phyloP scores from a whole-genome alignment of 495 filamentous ascomycete genomes.

The Peziza echinospora region DNA sequence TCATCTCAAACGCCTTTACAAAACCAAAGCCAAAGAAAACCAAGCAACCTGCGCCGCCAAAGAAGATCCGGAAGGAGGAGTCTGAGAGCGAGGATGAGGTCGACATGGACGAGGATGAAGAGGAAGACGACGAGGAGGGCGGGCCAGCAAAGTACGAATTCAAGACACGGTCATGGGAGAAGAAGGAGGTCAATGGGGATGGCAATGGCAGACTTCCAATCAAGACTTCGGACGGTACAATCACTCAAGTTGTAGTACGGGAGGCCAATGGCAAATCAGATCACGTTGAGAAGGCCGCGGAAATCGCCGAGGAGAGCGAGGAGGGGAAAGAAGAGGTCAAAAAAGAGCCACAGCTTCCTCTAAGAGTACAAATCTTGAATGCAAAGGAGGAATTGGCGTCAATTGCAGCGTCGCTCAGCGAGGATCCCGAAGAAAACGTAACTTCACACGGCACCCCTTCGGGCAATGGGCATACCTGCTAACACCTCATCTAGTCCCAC shows the following conservation, averaged over 20 bases:
- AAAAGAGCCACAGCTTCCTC: constrained; percentile 23
- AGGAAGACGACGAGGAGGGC: neutral
- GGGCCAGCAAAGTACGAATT: constrained; percentile 49
- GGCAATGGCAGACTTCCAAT: constrained; percentile 61
- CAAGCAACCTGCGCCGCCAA: neutral
- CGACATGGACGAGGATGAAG: neutral
- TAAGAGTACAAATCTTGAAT: constrained; percentile 54
- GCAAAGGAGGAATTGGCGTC: constrained; percentile 85
- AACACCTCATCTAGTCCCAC: constrained; percentile 4
- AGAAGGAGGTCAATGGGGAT: constrained; percentile 40
- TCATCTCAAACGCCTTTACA: neutral
- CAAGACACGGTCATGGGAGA: constrained; percentile 47
- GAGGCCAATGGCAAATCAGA: constrained; percentile 29
- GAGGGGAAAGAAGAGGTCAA: constrained; percentile 24
- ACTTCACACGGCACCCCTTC: constrained; percentile 17
- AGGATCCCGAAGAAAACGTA: constrained; percentile 79
- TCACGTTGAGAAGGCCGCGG: constrained; percentile 20
- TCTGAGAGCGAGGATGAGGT: neutral
- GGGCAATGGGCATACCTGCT: neutral
- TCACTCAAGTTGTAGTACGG: too few species aligned
- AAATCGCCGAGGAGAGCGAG: constrained; percentile 29
- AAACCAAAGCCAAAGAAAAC: neutral
- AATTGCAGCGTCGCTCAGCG: constrained; percentile 60
- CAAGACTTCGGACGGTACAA: constrained; percentile 54
- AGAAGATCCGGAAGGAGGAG: neutral